These are phyloP conservation scores for Septoria linicola DNA, from an alignment of 2,329 filamentous ascomycete genomes.

Conservation along the genomic window DNA sequence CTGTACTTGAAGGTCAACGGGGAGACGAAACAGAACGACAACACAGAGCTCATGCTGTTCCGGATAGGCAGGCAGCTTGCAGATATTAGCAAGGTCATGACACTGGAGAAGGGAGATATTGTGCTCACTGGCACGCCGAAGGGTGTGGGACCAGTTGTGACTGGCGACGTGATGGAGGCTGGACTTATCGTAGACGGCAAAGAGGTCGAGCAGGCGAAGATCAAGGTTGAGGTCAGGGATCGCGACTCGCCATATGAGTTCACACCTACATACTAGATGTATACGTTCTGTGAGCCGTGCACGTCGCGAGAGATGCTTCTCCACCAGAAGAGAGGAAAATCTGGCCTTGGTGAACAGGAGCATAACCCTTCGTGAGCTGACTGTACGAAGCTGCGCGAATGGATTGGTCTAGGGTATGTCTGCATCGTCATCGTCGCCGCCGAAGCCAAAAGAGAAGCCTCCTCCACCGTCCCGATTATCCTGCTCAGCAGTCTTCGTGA, in stretches of 20 bases:
- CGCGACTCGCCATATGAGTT: slow-evolving; percentile 76
- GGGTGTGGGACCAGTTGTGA: slow-evolving; percentile 81
- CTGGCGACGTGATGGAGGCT: slow-evolving; percentile 83
- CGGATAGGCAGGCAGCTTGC: slow-evolving; percentile 80
- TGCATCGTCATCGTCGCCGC: slow-evolving; percentile 49
- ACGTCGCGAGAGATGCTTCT: neutral
- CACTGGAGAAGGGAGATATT: slow-evolving; percentile 85
- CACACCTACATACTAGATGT: slow-evolving; percentile 47
- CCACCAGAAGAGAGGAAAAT: neutral
- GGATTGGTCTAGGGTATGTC: slow-evolving; percentile 28
- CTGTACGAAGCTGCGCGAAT: no score
- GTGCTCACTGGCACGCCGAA: slow-evolving; percentile 97
- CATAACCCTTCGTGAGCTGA: no score
- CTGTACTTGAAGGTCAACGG: slow-evolving; percentile 83
- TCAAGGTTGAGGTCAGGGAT: slow-evolving; percentile 81
- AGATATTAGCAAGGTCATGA: slow-evolving; percentile 94
- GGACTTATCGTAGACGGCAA: slow-evolving; percentile 76
- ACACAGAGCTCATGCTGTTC: slow-evolving; percentile 92
- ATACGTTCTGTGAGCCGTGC: neutral
- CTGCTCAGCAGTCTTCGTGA: slow-evolving; percentile 59
- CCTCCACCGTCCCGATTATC: slow-evolving; percentile 51
- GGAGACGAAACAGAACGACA: slow-evolving; percentile 75
- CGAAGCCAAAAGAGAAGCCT: slow-evolving; percentile 64
- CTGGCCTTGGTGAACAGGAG: neutral
- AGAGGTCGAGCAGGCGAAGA: slow-evolving; percentile 78